These are phyloP conservation scores for Collariella sp. DNA, from an alignment of 495 filamentous ascomycete genomes.

Conservation along the genomic window DNA sequence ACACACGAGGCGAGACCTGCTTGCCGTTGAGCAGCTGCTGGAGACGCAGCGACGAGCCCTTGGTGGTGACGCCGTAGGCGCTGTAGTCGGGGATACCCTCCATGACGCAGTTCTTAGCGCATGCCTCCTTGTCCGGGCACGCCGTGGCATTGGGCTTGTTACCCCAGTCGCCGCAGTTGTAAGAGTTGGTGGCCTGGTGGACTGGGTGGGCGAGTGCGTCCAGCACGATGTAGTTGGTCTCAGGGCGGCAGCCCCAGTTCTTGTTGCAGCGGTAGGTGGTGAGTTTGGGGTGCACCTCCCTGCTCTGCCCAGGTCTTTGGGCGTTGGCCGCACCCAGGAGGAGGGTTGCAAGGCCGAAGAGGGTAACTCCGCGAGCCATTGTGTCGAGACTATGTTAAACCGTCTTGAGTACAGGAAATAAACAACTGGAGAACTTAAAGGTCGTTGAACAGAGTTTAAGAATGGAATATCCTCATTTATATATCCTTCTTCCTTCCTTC, in stretches of 20 bases:
- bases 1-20: constrained; percentile 47
- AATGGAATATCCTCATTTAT: not conserved
- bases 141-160: constrained; percentile 25
- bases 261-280: constrained; percentile 49
- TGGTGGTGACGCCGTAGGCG: constrained; percentile 37
- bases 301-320: constrained; percentile 18
- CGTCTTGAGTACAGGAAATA: not conserved
- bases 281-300: constrained; percentile 46
- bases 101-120: constrained; percentile 43
- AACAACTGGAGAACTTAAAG: not conserved
- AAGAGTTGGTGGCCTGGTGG: constrained; percentile 11
- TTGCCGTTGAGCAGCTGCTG: constrained; percentile 26
- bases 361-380: constrained; percentile 13
- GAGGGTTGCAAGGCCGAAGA: constrained; percentile 15
- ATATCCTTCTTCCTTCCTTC: not conserved
- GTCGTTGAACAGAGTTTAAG: not conserved
- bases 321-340: constrained; percentile 13
- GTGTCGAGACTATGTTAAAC: not conserved
- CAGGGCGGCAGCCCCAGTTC: constrained; percentile 43
- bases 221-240: constrained; percentile 48
- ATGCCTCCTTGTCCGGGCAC: constrained; percentile 41
- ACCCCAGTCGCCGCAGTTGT: constrained; percentile 45
- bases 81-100: constrained; percentile 43
- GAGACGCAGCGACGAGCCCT: constrained; percentile 42
- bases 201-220: constrained; percentile 39